Evolutionary conservation across 1,284 basidiomycete genomes (phyloP).

Genomic region (Cystobasidium slooffiae): DNA sequence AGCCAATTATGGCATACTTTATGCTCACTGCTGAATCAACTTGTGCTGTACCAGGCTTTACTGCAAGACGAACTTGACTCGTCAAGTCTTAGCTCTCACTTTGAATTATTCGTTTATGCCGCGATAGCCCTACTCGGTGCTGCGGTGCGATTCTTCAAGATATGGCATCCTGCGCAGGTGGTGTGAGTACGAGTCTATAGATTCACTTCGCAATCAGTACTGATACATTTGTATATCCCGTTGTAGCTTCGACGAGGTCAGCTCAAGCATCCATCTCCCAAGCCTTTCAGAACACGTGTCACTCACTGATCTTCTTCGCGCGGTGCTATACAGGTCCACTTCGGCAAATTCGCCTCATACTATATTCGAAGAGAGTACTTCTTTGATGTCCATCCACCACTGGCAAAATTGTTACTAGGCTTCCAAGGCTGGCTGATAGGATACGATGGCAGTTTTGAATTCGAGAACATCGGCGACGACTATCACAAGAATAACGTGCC

Average conservation of each 20-base stretch:
- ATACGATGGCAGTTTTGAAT: slow-evolving; percentile 90
- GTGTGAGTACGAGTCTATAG: slow-evolving; percentile 67
- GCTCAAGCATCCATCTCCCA: neutral
- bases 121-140: slow-evolving; percentile 45
- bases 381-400: slow-evolving; percentile 98
- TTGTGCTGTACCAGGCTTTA: neutral
- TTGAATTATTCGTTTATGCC: slow-evolving; percentile 42
- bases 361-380: slow-evolving; percentile 92
- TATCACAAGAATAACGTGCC: slow-evolving; percentile 87
- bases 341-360: slow-evolving; percentile 74
- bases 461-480: slow-evolving; percentile 93
- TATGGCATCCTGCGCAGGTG: slow-evolving; percentile 89
- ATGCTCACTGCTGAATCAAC: neutral
- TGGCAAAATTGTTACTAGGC: slow-evolving; percentile 90
- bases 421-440: slow-evolving; percentile 95
- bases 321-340: slow-evolving; percentile 85
- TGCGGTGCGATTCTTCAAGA: slow-evolving; percentile 85
- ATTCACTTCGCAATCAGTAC: neutral
- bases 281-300: slow-evolving; percentile 2
- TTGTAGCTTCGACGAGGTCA: slow-evolving; percentile 88
- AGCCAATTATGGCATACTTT: no score
- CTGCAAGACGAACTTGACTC: slow-evolving; percentile 23
- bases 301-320: neutral
- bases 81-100: slow-evolving; percentile 30
- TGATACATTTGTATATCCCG: neutral